Evolutionary conservation across 1,284 basidiomycete species (phyloP).

Genomic region (Flammula alnicola): DNA sequence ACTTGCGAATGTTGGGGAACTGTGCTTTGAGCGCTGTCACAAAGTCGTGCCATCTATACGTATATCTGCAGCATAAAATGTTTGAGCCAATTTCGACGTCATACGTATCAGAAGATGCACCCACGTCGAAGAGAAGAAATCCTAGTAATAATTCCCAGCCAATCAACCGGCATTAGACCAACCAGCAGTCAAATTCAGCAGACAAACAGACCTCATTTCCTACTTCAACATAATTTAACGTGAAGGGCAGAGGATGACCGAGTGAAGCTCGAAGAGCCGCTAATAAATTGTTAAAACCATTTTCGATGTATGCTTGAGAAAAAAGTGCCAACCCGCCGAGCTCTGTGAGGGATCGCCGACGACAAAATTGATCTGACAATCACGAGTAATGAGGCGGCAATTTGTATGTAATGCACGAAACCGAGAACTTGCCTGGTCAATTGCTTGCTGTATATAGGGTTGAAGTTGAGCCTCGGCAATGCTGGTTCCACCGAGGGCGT

Average conservation of each 20-base stretch:
- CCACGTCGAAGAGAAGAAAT: constrained; percentile 46
- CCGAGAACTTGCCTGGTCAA: constrained; percentile 56
- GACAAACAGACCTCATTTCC: constrained; percentile 68
- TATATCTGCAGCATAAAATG: constrained; percentile 43
- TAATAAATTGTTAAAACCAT: constrained; percentile 27
- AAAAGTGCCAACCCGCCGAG: constrained; percentile 43
- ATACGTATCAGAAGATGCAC: constrained; percentile 25
- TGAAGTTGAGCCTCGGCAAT: constrained; percentile 55
- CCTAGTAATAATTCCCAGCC: constrained; percentile 27
- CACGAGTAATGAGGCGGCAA: neutral
- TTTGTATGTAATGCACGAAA: neutral
- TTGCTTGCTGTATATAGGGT: constrained; percentile 70
- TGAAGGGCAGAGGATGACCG: constrained; percentile 65
- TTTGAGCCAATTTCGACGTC: neutral
- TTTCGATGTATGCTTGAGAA: neutral
- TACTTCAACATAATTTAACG: constrained; percentile 64
- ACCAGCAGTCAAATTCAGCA: too few relatives aligned
- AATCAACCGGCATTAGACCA: neutral
- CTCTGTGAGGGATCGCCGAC: constrained; percentile 58
- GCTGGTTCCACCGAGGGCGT: constrained; percentile 55
- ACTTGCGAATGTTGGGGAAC: constrained; percentile 67
- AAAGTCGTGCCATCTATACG: constrained; percentile 66
- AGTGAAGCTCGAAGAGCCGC: constrained; percentile 65
- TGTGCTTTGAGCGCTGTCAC: constrained; percentile 54
- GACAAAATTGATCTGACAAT: constrained; percentile 67